These are phyloP conservation scores for Suillus discolor DNA, from an alignment of 768 basidiomycete genomes.

Conservation along the genomic window DNA sequence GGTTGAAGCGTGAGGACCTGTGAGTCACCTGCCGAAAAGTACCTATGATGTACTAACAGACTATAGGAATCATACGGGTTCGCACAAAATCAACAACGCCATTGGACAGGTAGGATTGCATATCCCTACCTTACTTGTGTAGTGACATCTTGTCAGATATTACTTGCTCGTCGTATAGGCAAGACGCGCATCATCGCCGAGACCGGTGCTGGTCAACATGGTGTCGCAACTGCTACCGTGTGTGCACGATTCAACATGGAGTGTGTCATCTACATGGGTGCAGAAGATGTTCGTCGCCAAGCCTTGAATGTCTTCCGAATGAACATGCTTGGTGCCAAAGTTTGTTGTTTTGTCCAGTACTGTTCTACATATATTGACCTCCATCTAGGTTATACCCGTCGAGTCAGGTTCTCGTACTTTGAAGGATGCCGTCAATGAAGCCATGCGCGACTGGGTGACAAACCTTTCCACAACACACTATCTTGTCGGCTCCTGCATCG, in stretches of 20 bases:
- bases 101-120: slow-evolving; percentile 73
- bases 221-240: slow-evolving; percentile 97
- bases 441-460: slow-evolving; percentile 98
- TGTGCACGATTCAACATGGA: slow-evolving; percentile 96
- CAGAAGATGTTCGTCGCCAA: slow-evolving; percentile 95
- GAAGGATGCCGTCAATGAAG: slow-evolving; percentile 98
- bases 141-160: slow-evolving; percentile 54
- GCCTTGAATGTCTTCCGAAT: slow-evolving; percentile 98
- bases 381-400: slow-evolving; percentile 83
- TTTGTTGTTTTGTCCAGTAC: slow-evolving; percentile 25
- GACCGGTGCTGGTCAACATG: slow-evolving; percentile 98
- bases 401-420: slow-evolving; percentile 92
- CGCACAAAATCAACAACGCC: slow-evolving; percentile 99
- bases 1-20: slow-evolving; percentile 97
- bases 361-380: neutral
- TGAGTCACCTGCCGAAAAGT: slow-evolving; percentile 35
- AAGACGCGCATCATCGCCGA: slow-evolving; percentile 98
- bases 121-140: slow-evolving; percentile 19
- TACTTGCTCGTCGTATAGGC: slow-evolving; percentile 91
- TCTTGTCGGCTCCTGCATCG: slow-evolving; percentile 95
- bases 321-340: slow-evolving; percentile 94
- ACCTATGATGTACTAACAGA: slow-evolving; percentile 8
- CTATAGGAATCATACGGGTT: slow-evolving; percentile 92
- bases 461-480: slow-evolving; percentile 94
- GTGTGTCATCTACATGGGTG: slow-evolving; percentile 97